Evolutionary conservation across 805 yeast genomes (phyloP), one percentile per base, ranked within the genome.

Genomic region (Danielozyma ontarioensis): DNA sequence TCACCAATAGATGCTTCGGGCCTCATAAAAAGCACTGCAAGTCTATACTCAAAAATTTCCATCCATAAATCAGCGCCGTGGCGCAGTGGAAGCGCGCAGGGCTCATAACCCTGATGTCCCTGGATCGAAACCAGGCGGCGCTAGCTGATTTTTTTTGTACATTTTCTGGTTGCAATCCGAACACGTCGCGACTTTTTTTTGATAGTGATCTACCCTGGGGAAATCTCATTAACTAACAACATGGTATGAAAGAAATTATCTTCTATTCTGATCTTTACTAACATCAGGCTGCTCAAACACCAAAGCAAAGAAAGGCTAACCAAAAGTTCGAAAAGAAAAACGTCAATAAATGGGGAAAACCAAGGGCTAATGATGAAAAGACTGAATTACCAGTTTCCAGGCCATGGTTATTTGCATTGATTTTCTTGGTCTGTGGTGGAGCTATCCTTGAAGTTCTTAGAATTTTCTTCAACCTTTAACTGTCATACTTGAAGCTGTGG

Each of bases 31-130:
- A n/a, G n/a, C n/a, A n/a, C n/a, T n/a, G n/a, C n/a, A n/a, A n/a
- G n/a, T n/a, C n/a, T n/a, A n/a, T n/a, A n/a, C n/a, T n/a, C n/a
- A n/a, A n/a, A n/a, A n/a, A n/a, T 6, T 19, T 19, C 22, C 10
- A 6, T 6, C 10, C 22, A 19, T 19, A 6, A 19, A 19, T 19
- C 22, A 83, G 93, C 93, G 88, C 83, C 83, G 88, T 83, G 90
- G 90, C 90, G 93, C 90, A 83, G 93, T 80, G 93, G 94, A 83
- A 83, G 90, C 93, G 93, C 90, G 90, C 90, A 81, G 93, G 93
- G 94, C 94, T 83, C 94, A 83, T 83, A 83, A 83, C 94, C 90
- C 93, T 83, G 90, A 83, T 80, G 90, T 82, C 94, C 88, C 76
- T 69, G 88, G 94, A 83, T 83, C 93, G 93, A 83, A 82, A 83